These are phyloP conservation scores for Tolypocladium cylindrosporum DNA, from an alignment of 2,329 filamentous ascomycete species.

Conservation along the genomic window DNA sequence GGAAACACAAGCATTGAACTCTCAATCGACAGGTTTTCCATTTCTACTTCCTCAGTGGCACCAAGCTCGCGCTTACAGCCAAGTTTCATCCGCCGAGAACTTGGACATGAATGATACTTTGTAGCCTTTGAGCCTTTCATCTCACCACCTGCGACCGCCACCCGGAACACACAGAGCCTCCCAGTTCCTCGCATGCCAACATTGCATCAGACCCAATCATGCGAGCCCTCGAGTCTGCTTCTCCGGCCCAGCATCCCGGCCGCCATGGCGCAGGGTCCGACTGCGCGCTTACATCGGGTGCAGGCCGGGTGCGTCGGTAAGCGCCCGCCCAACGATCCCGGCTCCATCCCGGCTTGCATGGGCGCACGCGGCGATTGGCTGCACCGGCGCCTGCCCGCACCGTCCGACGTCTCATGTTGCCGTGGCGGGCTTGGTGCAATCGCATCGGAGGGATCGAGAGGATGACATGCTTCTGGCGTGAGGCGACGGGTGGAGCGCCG, in stretches of 20 bases:
- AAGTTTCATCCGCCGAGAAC: not conserved
- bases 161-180: not conserved
- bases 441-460: not conserved
- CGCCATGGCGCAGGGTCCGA: not conserved
- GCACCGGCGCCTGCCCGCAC: constrained; percentile 12
- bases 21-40: not conserved
- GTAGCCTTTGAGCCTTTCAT: constrained; percentile 1
- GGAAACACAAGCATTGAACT: not conserved
- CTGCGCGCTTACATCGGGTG: not conserved
- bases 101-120: not conserved
- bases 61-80: not conserved
- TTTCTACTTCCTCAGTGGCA: not conserved
- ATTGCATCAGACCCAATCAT: constrained; percentile 2
- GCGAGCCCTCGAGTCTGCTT: not conserved
- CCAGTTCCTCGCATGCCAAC: not conserved
- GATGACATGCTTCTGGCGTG: not conserved
- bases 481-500: not conserved
- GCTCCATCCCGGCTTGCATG: not conserved
- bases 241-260: not conserved
- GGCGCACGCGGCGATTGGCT: constrained; percentile 10
- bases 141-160: not conserved
- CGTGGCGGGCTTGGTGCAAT: not conserved
- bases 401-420: constrained; percentile 7
- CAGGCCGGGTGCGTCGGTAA: not conserved
- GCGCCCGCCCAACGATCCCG: constrained; percentile 1